phyloP scores from a whole-genome alignment of 2,329 filamentous ascomycete genomes.

The Exophiala mesophila region DNA sequence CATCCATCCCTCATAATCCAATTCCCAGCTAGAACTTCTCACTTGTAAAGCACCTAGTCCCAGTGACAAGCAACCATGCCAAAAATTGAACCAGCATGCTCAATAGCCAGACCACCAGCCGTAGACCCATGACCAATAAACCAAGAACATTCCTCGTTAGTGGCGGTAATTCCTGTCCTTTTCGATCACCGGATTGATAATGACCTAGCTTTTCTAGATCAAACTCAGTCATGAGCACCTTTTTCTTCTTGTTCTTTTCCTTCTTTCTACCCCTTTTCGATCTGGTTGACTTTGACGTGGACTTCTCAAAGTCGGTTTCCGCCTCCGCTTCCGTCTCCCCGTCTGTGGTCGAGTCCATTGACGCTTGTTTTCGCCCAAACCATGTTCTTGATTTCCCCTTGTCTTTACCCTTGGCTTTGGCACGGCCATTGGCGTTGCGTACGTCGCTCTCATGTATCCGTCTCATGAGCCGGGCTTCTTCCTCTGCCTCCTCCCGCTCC shows the following conservation, averaged over 20 bases:
- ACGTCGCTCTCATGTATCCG: constrained; percentile 30
- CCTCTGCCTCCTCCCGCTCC: constrained; percentile 39
- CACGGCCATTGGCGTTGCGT: constrained; percentile 1
- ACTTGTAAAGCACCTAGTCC: constrained; percentile 38
- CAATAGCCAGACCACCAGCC: constrained; percentile 35
- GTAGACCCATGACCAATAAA: constrained; percentile 36
- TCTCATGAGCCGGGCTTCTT: constrained; percentile 35
- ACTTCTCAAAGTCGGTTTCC: constrained; percentile 3
- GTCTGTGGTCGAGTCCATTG: background rate
- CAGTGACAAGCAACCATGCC: constrained; percentile 38
- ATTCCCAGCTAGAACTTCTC: constrained; percentile 36
- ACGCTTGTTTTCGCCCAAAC: constrained; percentile 13
- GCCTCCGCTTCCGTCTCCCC: constrained; percentile 2
- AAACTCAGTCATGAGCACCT: constrained; percentile 39
- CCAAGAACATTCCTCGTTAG: constrained; percentile 33
- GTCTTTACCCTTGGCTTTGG: constrained; percentile 13
- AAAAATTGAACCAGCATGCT: constrained; percentile 37
- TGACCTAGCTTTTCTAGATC: constrained; percentile 43
- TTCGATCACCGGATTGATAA: constrained; percentile 34
- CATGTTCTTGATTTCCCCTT: constrained; percentile 15
- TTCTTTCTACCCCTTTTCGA: constrained; percentile 7
- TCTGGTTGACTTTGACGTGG: constrained; percentile 19
- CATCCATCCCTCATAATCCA: background rate
- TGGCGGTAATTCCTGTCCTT: constrained; percentile 38
- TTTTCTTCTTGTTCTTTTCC: constrained; percentile 28